These are phyloP conservation scores for Exidia glandulosa DNA, from an alignment of 768 basidiomycete species.

Conservation along the genomic window DNA sequence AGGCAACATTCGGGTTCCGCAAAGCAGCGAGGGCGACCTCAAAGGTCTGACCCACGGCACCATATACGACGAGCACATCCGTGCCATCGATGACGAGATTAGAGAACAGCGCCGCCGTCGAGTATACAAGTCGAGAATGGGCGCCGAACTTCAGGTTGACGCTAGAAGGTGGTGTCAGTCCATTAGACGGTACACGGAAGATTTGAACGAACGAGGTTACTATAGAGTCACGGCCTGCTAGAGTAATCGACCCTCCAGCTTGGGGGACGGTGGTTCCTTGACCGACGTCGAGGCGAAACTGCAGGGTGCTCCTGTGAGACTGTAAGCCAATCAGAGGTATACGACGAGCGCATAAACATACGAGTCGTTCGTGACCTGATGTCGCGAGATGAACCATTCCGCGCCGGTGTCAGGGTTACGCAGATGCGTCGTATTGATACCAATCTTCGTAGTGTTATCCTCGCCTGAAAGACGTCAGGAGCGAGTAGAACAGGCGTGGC, in stretches of 20 bases:
- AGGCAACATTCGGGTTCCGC: not conserved
- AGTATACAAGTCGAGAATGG: not conserved
- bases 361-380: conserved; percentile 8
- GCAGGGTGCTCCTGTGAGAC: conserved; percentile 3
- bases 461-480: conserved; percentile 5
- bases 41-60: not conserved
- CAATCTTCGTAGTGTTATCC: not conserved
- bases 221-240: conserved; percentile 14
- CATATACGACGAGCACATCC: conserved; percentile 7
- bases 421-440: conserved; percentile 11
- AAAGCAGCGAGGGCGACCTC: not conserved
- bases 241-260: conserved; percentile 6
- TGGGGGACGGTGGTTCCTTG: conserved; percentile 12
- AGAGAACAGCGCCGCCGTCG: conserved; percentile 7
- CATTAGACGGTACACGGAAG: conserved; percentile 9
- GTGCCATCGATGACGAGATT: conserved; percentile 10
- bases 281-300: conserved; percentile 12
- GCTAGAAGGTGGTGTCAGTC: conserved; percentile 7
- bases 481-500: conserved; percentile 8
- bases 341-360: not conserved
- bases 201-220: conserved; percentile 14
- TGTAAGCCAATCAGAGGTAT: not conserved
- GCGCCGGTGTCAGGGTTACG: conserved; percentile 12
- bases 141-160: conserved; percentile 9
- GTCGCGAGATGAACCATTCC: conserved; percentile 19